phyloP scores from a whole-genome alignment of 257 asterid genomes.

The Verbena officinalis region DNA sequence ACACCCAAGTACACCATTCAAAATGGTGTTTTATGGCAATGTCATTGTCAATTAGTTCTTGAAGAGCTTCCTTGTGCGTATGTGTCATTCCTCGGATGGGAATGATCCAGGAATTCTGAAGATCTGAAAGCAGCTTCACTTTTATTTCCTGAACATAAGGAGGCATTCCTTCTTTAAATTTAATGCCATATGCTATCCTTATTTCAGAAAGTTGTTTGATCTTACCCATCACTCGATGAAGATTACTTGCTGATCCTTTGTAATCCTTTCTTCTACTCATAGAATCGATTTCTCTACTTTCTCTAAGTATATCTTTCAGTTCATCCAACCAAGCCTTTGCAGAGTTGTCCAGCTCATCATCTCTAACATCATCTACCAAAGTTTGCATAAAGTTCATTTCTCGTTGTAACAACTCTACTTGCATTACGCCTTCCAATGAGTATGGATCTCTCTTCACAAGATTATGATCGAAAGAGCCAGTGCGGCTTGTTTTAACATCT shows the following conservation, averaged over 20 bases:
- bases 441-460: constrained; percentile 9
- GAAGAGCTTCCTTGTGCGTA: neutral
- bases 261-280: too few relatives aligned
- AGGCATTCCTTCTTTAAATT: neutral
- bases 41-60: neutral
- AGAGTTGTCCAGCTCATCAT: neutral
- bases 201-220: constrained; percentile 16
- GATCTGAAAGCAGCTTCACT: neutral
- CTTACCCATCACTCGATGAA: constrained; percentile 16
- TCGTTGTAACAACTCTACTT: constrained; percentile 7
- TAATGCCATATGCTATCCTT: constrained; percentile 25
- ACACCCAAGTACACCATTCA: neutral
- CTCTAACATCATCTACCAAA: neutral
- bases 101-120: neutral
- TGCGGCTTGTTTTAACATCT: constrained; percentile 6
- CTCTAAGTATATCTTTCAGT: too few relatives aligned
- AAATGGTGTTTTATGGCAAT: neutral
- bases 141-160: neutral
- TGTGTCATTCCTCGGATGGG: neutral
- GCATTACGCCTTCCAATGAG: neutral
- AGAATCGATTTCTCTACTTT: too few relatives aligned
- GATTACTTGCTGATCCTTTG: too few relatives aligned
- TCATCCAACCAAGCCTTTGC: constrained; percentile 15
- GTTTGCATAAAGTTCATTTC: constrained; percentile 21
- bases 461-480: neutral